Conservation (phyloP, 805 yeast genomes). For the Kluyveromyces lactis region DNA sequence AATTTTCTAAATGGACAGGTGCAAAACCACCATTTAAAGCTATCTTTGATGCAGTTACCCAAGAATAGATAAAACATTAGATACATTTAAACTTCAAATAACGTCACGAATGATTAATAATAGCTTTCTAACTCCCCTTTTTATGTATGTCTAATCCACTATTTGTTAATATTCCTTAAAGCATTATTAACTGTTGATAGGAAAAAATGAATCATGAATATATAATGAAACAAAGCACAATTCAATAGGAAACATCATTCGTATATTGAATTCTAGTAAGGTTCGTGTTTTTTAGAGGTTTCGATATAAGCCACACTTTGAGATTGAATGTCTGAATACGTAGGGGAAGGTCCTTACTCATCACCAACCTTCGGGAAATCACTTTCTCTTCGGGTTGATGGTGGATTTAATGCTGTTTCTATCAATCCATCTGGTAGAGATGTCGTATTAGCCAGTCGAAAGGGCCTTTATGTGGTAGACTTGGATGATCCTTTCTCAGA, state of each 20-base stretch:
- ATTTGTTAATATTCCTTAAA: no score
- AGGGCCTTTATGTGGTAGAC: conserved; percentile 85
- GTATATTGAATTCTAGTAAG: no score
- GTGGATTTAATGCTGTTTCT: conserved; percentile 86
- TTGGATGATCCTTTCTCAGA: conserved; percentile 91
- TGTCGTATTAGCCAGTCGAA: conserved; percentile 74
- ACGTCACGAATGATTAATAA: no score
- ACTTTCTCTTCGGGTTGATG: conserved; percentile 78
- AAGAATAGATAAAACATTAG: conserved; percentile 5
- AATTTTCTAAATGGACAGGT: conserved; percentile 73
- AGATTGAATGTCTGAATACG: conserved; percentile 6
- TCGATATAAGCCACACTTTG: no score
- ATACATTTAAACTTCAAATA: no score
- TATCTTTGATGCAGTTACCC: conserved; percentile 52
- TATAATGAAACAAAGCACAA: no score
- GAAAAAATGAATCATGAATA: no score
- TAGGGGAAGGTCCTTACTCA: conserved; percentile 27
- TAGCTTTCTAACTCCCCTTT: no score
- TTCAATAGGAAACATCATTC: no score
- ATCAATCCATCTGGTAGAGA: conserved; percentile 86
- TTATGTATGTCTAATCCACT: no score
- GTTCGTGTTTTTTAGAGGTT: no score
- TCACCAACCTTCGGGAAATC: conserved; percentile 72
- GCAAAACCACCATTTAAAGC: conserved; percentile 52
- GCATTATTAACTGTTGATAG: no score